phyloP scores from a whole-genome alignment of 2,329 filamentous ascomycete species.

The Kalmusia sp. region DNA sequence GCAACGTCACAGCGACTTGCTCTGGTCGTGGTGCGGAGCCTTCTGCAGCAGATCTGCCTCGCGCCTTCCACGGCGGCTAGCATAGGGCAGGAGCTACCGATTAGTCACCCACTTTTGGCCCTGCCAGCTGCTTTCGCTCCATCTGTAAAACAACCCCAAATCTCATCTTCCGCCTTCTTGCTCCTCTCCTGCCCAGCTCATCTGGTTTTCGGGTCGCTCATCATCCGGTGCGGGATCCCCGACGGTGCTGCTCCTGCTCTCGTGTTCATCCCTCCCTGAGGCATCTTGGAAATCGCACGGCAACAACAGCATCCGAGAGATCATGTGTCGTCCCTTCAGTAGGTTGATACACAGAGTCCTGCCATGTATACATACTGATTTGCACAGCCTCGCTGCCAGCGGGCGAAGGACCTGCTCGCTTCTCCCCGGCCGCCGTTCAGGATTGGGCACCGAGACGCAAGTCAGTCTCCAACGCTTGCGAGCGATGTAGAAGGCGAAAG shows the following conservation, averaged over 20 bases:
- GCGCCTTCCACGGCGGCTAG: slow-evolving; percentile 17
- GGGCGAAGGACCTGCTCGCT: slow-evolving; percentile 37
- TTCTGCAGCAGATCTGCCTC: slow-evolving; percentile 38
- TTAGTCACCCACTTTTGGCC: slow-evolving; percentile 25
- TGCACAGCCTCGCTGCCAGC: slow-evolving; percentile 36
- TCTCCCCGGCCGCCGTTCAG: slow-evolving; percentile 39
- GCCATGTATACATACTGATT: slow-evolving; percentile 8
- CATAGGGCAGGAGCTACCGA: slow-evolving; percentile 31
- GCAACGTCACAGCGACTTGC: slow-evolving; percentile 26
- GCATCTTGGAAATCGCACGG: slow-evolving; percentile 1
- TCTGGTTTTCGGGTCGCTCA: slow-evolving; percentile 27
- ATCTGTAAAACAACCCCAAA: slow-evolving; percentile 45
- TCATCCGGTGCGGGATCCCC: slow-evolving; percentile 38
- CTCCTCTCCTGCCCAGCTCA: slow-evolving; percentile 24
- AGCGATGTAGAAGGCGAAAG: slow-evolving; percentile 44
- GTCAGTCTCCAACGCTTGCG: slow-evolving; percentile 48
- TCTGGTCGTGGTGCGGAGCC: slow-evolving; percentile 31
- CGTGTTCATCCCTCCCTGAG: slow-evolving; percentile 3
- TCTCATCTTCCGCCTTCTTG: slow-evolving; percentile 40
- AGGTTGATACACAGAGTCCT: slow-evolving; percentile 12
- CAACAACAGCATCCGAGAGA: slow-evolving; percentile 12
- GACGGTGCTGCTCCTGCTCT: slow-evolving; percentile 16
- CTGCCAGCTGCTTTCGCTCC: slow-evolving; percentile 28
- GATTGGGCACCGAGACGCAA: slow-evolving; percentile 46
- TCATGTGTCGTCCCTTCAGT: slow-evolving; percentile 48